phyloP scores from a whole-genome alignment of 2,329 filamentous ascomycete species.

The Periconia sp. region DNA sequence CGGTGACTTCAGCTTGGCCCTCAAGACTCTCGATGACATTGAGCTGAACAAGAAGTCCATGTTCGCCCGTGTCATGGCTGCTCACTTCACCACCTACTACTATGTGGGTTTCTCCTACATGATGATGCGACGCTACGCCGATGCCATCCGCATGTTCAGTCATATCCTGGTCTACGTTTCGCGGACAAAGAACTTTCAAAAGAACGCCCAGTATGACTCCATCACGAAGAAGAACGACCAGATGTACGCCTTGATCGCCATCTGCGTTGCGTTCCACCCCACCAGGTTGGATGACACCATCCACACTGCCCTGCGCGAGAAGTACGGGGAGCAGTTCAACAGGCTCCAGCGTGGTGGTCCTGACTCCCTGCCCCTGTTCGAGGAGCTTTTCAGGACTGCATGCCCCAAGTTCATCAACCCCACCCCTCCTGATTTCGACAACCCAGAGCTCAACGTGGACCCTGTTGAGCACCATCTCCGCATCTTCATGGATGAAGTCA shows the following conservation, averaged over 20 bases:
- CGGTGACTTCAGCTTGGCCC: conserved; percentile 94
- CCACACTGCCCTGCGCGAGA: conserved; percentile 95
- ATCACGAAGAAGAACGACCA: conserved; percentile 99
- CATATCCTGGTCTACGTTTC: conserved; percentile 99
- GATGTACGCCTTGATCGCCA: conserved; percentile 98
- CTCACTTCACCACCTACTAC: conserved; percentile 99
- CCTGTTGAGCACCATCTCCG: conserved; percentile 95
- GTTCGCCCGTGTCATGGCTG: conserved; percentile 99
- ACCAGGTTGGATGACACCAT: conserved; percentile 98
- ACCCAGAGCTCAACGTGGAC: conserved; percentile 93
- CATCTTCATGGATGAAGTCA: conserved; percentile 99
- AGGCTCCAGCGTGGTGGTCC: conserved; percentile 95
- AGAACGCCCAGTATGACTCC: conserved; percentile 96
- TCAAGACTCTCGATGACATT: conserved; percentile 99
- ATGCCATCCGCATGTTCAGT: conserved; percentile 99
- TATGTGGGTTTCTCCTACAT: conserved; percentile 99
- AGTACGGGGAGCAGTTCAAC: conserved; percentile 97
- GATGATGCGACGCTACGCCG: conserved; percentile 99
- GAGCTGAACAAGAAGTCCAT: conserved; percentile 99
- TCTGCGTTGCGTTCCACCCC: conserved; percentile 97
- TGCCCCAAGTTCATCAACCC: conserved; percentile 99
- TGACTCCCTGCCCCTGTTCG: conserved; percentile 92
- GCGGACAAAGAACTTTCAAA: conserved; percentile 99
- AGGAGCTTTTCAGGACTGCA: conserved; percentile 96
- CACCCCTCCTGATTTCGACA: conserved; percentile 95